These are phyloP conservation scores for Coniochaeta pulveracea DNA, from an alignment of 2,329 filamentous ascomycete species.

Conservation along the genomic window DNA sequence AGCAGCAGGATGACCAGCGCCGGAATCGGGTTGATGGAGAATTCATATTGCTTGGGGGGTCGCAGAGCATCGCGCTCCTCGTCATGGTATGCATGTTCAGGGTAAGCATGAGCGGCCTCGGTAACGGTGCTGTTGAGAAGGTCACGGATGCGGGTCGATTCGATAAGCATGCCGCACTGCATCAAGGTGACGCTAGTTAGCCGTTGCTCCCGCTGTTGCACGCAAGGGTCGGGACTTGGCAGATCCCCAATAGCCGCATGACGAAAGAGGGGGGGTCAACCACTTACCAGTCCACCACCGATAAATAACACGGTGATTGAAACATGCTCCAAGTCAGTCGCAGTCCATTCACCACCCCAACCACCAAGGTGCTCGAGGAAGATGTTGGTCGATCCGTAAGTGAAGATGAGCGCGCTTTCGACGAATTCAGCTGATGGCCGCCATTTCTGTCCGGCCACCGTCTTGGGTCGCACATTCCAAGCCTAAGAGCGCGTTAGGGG, in stretches of 20 bases:
- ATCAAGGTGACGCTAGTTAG: slow-evolving; percentile 4
- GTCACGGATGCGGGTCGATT: slow-evolving; percentile 58
- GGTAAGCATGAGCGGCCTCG: slow-evolving; percentile 20
- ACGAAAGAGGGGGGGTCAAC: not conserved
- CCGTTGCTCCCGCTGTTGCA: not conserved
- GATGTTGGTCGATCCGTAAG: slow-evolving; percentile 82
- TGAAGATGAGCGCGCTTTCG: slow-evolving; percentile 81
- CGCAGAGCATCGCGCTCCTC: slow-evolving; percentile 39
- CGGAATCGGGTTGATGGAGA: slow-evolving; percentile 82
- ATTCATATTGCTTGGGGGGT: slow-evolving; percentile 54
- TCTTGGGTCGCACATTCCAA: slow-evolving; percentile 72
- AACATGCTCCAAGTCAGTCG: slow-evolving; percentile 80
- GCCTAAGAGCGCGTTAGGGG: slow-evolving; percentile 35
- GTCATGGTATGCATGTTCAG: slow-evolving; percentile 23
- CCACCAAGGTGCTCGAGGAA: slow-evolving; percentile 81
- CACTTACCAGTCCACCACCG: slow-evolving; percentile 71
- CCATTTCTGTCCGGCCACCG: slow-evolving; percentile 46
- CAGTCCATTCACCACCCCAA: slow-evolving; percentile 59
- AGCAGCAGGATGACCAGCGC: slow-evolving; percentile 76
- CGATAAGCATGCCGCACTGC: slow-evolving; percentile 73
- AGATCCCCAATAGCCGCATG: too few species aligned
- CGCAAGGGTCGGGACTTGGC: slow-evolving; percentile 1
- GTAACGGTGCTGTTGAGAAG: slow-evolving; percentile 47
- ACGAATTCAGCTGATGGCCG: slow-evolving; percentile 77
- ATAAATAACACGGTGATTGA: slow-evolving; percentile 92